phyloP scores from a whole-genome alignment of 2,329 filamentous ascomycete species.

The Thielaviopsis musarum region DNA sequence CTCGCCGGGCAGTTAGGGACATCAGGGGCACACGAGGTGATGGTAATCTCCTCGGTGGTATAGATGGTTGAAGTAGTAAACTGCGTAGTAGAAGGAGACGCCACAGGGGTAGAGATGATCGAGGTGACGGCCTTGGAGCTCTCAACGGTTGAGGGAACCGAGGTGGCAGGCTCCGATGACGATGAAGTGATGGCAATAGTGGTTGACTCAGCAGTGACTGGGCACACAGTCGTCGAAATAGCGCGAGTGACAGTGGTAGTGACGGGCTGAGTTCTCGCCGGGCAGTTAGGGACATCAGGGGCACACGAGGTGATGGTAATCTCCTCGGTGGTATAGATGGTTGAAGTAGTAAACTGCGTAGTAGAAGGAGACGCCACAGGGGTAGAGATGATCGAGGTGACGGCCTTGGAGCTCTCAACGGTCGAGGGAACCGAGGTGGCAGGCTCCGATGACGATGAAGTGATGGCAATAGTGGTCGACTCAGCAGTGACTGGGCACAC shows the following conservation, averaged over 20 bases:
- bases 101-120: neutral
- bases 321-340: constrained; percentile 17
- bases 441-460: neutral
- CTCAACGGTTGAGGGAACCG: neutral
- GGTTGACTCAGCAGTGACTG: neutral
- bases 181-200: no score
- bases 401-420: neutral
- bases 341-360: constrained; percentile 22
- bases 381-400: neutral
- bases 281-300: constrained; percentile 11
- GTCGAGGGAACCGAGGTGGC: neutral
- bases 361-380: neutral
- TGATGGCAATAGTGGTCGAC: neutral
- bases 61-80: constrained; percentile 24
- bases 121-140: neutral
- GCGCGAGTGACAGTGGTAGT: constrained; percentile 14
- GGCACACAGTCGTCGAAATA: constrained; percentile 11
- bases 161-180: no score
- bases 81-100: neutral
- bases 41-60: constrained; percentile 16
- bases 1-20: constrained; percentile 13
- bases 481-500: constrained; percentile 3
- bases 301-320: constrained; percentile 15
- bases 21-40: constrained; percentile 13
- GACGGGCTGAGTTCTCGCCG: constrained; percentile 10